Conservation (phyloP, 495 filamentous ascomycete genomes). For the Penicillium canescens region DNA sequence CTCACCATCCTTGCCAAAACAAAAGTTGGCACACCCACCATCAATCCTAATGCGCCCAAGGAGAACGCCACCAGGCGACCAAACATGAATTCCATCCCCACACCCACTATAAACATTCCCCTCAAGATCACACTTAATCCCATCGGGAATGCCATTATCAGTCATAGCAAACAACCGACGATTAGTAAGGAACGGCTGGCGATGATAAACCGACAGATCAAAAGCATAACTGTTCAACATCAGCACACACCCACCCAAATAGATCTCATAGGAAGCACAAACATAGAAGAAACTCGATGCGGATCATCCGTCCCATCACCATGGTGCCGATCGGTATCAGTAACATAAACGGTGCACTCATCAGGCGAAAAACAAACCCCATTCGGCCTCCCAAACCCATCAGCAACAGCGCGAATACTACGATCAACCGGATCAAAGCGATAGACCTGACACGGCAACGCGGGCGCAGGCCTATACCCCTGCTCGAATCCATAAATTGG, state of each 20-base stretch:
- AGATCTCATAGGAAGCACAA: not conserved
- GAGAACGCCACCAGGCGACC: constrained; percentile 54
- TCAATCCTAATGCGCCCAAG: constrained; percentile 55
- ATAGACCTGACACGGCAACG: constrained; percentile 58
- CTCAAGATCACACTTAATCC: constrained; percentile 58
- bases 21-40: constrained; percentile 44
- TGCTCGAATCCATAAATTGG: constrained; percentile 61
- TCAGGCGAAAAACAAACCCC: constrained; percentile 58
- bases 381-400: constrained; percentile 57
- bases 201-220: constrained; percentile 19
- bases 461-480: constrained; percentile 53
- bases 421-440: constrained; percentile 49
- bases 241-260: not conserved
- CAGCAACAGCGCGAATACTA: constrained; percentile 51
- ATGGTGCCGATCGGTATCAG: constrained; percentile 52
- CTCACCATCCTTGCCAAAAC: constrained; percentile 42
- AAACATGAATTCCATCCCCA: constrained; percentile 64
- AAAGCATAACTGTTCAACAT: constrained; percentile 29
- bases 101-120: constrained; percentile 63
- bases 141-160: constrained; percentile 56
- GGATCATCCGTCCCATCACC: constrained; percentile 32
- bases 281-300: constrained; percentile 24
- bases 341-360: constrained; percentile 53
- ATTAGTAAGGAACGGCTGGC: constrained; percentile 44
- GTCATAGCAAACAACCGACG: constrained; percentile 60